Evolutionary conservation across 164 flowering plant species (phyloP).

Genomic region (Saururus chinensis): DNA sequence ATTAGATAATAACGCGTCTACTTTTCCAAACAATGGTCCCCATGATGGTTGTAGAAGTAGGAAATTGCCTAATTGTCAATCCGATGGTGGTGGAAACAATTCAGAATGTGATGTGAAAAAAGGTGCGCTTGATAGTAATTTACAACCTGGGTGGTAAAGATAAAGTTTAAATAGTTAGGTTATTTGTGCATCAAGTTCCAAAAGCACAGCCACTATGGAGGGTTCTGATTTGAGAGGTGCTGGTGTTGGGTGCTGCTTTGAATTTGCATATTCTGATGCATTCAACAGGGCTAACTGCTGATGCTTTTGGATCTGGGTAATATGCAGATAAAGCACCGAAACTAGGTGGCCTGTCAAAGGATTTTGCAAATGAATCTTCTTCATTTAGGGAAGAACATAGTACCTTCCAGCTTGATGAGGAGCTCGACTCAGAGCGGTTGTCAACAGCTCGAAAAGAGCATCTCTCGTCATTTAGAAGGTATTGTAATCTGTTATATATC

Average conservation of each 20-base stretch:
- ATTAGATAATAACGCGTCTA: slow-evolving; percentile 9
- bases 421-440: slow-evolving; percentile 59
- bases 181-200: background rate
- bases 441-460: slow-evolving; percentile 23
- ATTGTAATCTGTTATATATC: slow-evolving; percentile 2
- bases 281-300: slow-evolving; percentile 7
- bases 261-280: slow-evolving; percentile 10
- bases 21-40: slow-evolving; percentile 4
- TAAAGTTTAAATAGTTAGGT: background rate
- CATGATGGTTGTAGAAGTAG: slow-evolving; percentile 1
- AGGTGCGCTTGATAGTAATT: background rate
- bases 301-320: slow-evolving; percentile 12
- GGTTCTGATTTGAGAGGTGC: slow-evolving; percentile 5
- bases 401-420: slow-evolving; percentile 89
- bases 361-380: slow-evolving; percentile 25
- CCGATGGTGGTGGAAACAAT: background rate
- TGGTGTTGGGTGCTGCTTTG: slow-evolving; percentile 1
- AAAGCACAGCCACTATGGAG: background rate
- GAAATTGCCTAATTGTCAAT: background rate
- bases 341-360: slow-evolving; percentile 29
- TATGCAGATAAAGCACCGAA: slow-evolving; percentile 12
- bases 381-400: slow-evolving; percentile 16
- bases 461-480: slow-evolving; percentile 40
- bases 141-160: background rate
- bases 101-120: background rate